These are phyloP conservation scores for Lasiosphaeria miniovina DNA, from an alignment of 495 filamentous ascomycete species.

Conservation along the genomic window DNA sequence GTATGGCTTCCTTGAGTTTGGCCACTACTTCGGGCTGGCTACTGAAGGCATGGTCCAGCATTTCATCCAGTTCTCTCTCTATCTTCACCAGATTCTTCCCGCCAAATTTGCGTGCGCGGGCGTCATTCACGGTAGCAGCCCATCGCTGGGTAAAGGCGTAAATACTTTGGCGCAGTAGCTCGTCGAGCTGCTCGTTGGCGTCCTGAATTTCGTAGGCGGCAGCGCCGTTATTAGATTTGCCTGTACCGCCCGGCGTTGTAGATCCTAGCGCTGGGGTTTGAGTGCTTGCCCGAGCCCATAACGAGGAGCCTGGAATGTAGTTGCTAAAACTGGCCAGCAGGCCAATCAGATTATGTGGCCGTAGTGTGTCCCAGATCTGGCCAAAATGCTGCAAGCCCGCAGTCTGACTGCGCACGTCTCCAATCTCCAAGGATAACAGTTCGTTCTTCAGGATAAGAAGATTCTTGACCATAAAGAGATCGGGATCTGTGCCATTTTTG, in stretches of 20 bases:
- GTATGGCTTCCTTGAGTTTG: slow-evolving; percentile 50
- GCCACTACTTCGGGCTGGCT: slow-evolving; percentile 46
- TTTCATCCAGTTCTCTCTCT: slow-evolving; percentile 47
- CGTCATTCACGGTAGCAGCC: slow-evolving; percentile 42
- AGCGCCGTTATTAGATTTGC: slow-evolving; percentile 7
- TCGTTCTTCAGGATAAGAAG: slow-evolving; percentile 87
- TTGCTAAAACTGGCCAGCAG: slow-evolving; percentile 39
- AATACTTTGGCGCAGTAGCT: slow-evolving; percentile 70
- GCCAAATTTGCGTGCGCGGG: slow-evolving; percentile 28
- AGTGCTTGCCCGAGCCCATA: slow-evolving; percentile 34
- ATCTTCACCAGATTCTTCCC: slow-evolving; percentile 37
- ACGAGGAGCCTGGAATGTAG: slow-evolving; percentile 34
- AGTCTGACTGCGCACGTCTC: slow-evolving; percentile 66
- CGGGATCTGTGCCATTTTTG: slow-evolving; percentile 55
- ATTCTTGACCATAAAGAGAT: slow-evolving; percentile 89
- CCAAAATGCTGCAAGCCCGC: slow-evolving; percentile 61
- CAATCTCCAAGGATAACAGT: slow-evolving; percentile 90
- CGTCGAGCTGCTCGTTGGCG: slow-evolving; percentile 79
- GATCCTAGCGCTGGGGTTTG: slow-evolving; percentile 10
- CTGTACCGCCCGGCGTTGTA: slow-evolving; percentile 11
- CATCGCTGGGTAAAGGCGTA: slow-evolving; percentile 72
- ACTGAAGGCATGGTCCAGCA: slow-evolving; percentile 43
- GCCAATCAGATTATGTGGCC: slow-evolving; percentile 42
- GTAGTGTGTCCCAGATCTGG: slow-evolving; percentile 71
- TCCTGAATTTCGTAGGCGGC: slow-evolving; percentile 41